phyloP scores from a whole-genome alignment of 768 basidiomycete species.

The Kwoniella dejecticola region DNA sequence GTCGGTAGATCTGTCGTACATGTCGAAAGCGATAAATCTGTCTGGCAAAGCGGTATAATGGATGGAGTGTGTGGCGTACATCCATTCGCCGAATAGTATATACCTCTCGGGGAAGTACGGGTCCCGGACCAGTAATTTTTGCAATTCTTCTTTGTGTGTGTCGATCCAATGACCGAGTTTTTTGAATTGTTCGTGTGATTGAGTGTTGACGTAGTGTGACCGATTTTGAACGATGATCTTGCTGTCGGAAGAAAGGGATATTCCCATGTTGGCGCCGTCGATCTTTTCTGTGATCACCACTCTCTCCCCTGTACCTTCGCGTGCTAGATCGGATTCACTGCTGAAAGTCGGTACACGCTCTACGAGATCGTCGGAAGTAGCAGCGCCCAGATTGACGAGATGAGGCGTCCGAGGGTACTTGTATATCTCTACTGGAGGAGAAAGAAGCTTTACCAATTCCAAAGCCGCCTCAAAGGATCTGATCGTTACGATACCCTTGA shows the following conservation, averaged over 20 bases:
- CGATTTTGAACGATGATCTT: slow-evolving; percentile 2
- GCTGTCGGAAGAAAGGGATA: background rate
- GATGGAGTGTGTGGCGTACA: background rate
- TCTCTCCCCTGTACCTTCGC: background rate
- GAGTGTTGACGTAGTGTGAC: background rate
- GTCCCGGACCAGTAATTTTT: background rate
- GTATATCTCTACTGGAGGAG: background rate
- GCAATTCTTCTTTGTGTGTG: background rate
- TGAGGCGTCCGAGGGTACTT: slow-evolving; percentile 3
- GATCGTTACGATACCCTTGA: background rate
- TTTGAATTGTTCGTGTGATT: slow-evolving; percentile 1
- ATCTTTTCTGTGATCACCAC: slow-evolving; percentile 1
- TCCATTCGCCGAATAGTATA: background rate
- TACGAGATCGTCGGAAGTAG: background rate
- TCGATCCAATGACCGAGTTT: background rate
- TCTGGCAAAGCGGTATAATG: background rate
- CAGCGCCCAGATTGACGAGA: background rate
- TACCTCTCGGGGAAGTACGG: background rate
- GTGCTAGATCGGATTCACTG: background rate
- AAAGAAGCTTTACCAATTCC: background rate
- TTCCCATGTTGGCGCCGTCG: background rate
- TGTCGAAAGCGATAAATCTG: background rate
- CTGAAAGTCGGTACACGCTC: background rate
- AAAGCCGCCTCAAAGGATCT: background rate
- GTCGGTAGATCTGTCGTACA: background rate